These are phyloP conservation scores for Gaillardinia entomophila DNA, from an alignment of 805 yeast genomes.

Conservation along the genomic window DNA sequence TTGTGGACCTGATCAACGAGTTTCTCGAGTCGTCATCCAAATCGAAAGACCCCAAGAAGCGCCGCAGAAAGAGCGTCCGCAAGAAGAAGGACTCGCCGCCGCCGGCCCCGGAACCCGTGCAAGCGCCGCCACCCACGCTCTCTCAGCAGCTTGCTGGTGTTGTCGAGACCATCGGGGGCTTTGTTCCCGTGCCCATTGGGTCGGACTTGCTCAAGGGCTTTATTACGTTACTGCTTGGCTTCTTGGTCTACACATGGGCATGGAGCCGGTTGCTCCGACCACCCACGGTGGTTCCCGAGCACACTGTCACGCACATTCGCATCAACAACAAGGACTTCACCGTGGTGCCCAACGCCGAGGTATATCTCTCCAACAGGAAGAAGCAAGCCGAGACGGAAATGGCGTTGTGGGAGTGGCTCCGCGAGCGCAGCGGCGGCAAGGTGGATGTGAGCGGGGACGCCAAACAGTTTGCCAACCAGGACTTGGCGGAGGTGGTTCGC, in stretches of 20 bases:
- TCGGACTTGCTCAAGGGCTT: constrained; percentile 6
- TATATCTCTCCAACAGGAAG: constrained; percentile 5
- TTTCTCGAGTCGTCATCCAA: constrained; percentile 3
- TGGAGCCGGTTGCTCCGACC: not conserved
- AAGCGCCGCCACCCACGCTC: constrained; percentile 1
- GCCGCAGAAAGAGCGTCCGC: constrained; percentile 5
- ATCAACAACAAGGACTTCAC: constrained; percentile 4
- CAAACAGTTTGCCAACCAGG: no score
- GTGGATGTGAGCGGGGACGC: no score
- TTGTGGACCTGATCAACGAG: constrained; percentile 6
- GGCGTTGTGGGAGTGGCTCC: constrained; percentile 12
- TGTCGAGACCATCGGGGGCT: constrained; percentile 7
- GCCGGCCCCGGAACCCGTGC: not conserved
- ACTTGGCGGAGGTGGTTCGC: no score
- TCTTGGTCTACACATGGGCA: not conserved
- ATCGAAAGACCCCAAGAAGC: constrained; percentile 3
- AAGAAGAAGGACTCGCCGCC: not conserved
- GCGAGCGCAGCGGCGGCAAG: constrained; percentile 4
- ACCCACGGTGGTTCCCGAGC: no score
- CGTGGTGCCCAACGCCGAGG: constrained; percentile 7
- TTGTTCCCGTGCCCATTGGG: constrained; percentile 2
- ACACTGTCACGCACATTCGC: not conserved
- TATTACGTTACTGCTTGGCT: constrained; percentile 1
- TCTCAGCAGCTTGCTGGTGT: constrained; percentile 3
- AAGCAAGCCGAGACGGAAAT: constrained; percentile 2